Percentiles rank a stretch among this genome's conserved stretches.
Conservation (phyloP, 257 asterid genomes). For the Lantana camara region DNA sequence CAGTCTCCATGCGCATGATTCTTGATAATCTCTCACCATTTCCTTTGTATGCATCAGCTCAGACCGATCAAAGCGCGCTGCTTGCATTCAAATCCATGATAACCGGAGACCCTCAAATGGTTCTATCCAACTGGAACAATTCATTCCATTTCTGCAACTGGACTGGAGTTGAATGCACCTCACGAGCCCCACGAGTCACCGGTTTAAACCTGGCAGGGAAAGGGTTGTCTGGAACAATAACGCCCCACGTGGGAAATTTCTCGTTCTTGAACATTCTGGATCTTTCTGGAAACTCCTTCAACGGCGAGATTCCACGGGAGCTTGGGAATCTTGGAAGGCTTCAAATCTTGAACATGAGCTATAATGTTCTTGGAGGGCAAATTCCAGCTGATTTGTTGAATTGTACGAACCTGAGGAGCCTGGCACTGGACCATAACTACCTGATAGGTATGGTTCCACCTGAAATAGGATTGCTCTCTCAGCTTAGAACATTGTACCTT, state of each 20-base stretch:
- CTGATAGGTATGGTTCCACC: slow-evolving; percentile 38
- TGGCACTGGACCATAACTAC: slow-evolving; percentile 39
- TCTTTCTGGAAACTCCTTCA: slow-evolving; percentile 47
- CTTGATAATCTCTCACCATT: slow-evolving; percentile 22
- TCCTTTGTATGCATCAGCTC: slow-evolving; percentile 36
- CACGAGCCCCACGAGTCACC: slow-evolving; percentile 31
- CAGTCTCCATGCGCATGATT: slow-evolving; percentile 21
- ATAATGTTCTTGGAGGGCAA: slow-evolving; percentile 37
- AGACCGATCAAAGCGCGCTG: slow-evolving; percentile 42
- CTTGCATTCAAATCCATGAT: slow-evolving; percentile 48
- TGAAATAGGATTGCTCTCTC: slow-evolving; percentile 33
- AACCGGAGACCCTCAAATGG: slow-evolving; percentile 42
- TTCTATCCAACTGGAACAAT: slow-evolving; percentile 42
- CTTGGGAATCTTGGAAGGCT: slow-evolving; percentile 43
- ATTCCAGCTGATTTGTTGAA: slow-evolving; percentile 36
- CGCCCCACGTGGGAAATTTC: slow-evolving; percentile 49
- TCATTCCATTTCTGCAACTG: slow-evolving; percentile 43
- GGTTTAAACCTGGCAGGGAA: slow-evolving; percentile 38
- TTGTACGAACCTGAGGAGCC: slow-evolving; percentile 35
- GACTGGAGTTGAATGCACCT: slow-evolving; percentile 49
- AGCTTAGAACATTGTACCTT: slow-evolving; percentile 30
- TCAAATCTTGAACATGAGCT: slow-evolving; percentile 39
- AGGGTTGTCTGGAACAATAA: slow-evolving; percentile 34
- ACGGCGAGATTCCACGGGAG: slow-evolving; percentile 40
- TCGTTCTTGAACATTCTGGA: slow-evolving; percentile 41